Percentiles rank a stretch among this genome's conserved stretches.
Conservation (phyloP, 108 stramenopile species). For the Nannochloropsis gaditana region DNA sequence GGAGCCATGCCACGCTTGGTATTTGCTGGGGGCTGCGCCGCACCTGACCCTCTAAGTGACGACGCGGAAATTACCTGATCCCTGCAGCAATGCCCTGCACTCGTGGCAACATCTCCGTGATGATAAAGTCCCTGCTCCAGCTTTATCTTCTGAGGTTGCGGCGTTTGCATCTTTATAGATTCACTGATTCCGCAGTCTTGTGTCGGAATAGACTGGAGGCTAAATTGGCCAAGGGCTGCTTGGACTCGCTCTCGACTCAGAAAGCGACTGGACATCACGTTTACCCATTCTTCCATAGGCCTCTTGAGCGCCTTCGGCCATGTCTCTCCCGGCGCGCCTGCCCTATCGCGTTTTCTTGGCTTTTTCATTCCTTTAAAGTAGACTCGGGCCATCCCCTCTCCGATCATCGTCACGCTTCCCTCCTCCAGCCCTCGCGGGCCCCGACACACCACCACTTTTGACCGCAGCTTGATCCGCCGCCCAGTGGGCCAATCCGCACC, state of each 20-base stretch:
- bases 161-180: not conserved
- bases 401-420: conserved; percentile 38
- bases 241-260: conserved; percentile 18
- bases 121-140: not conserved
- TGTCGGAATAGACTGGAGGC: not conserved
- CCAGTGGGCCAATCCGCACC: conserved; percentile 2
- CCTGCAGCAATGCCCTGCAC: not conserved
- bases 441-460: conserved; percentile 38
- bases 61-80: not conserved
- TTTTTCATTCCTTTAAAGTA: conserved; percentile 26
- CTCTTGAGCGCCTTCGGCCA: conserved; percentile 23
- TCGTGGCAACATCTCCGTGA: not conserved
- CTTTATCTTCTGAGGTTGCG: not conserved
- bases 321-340: not conserved
- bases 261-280: conserved; percentile 33
- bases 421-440: conserved; percentile 28
- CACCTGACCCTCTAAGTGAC: not conserved
- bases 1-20: not conserved
- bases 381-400: conserved; percentile 35
- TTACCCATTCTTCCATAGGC: conserved; percentile 41
- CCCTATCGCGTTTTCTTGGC: not conserved
- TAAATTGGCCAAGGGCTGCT: not conserved
- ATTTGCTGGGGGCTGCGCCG: not conserved
- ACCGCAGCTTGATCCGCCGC: conserved; percentile 29
- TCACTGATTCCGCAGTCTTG: not conserved